Conservation (phyloP, 2,329 filamentous ascomycete species). For the Pezicula rhizophila region DNA sequence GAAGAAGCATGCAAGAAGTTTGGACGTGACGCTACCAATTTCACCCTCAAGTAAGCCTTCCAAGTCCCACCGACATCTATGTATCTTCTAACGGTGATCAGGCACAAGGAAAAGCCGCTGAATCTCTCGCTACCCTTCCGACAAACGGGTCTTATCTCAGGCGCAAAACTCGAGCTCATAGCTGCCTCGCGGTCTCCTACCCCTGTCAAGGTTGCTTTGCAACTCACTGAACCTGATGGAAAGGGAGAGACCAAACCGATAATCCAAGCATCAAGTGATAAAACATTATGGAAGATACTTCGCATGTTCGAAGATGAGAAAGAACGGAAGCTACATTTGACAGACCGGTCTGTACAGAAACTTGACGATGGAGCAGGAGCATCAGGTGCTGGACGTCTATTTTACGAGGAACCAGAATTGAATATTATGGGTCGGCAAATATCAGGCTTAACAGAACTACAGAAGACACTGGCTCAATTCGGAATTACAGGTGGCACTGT, state of each 20-base stretch:
- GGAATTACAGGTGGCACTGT: conserved; percentile 82
- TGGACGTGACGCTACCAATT: conserved; percentile 53
- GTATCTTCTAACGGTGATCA: conserved; percentile 29
- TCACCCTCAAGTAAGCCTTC: conserved; percentile 66
- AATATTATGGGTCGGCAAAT: conserved; percentile 79
- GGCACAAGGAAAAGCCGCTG: conserved; percentile 76
- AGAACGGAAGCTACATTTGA: conserved; percentile 68
- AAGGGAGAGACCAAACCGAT: conserved; percentile 59
- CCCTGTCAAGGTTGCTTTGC: conserved; percentile 81
- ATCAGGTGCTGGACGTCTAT: conserved; percentile 63
- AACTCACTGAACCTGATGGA: conserved; percentile 69
- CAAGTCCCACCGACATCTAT: neutral
- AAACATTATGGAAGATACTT: conserved; percentile 82
- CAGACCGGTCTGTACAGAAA: conserved; percentile 69
- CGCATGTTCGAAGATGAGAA: conserved; percentile 79
- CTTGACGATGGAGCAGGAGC: conserved; percentile 44
- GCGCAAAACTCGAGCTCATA: conserved; percentile 89
- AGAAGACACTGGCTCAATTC: conserved; percentile 82
- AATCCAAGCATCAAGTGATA: conserved; percentile 83
- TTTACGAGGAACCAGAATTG: conserved; percentile 81
- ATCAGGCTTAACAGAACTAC: conserved; percentile 70
- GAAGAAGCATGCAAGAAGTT: conserved; percentile 84
- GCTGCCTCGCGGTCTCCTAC: conserved; percentile 79
- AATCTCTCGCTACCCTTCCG: conserved; percentile 82
- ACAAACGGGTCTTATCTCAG: conserved; percentile 72